Evolutionary conservation across 2,329 filamentous ascomycete genomes (phyloP).

Genomic region (Bipolaris sorokiniana): DNA sequence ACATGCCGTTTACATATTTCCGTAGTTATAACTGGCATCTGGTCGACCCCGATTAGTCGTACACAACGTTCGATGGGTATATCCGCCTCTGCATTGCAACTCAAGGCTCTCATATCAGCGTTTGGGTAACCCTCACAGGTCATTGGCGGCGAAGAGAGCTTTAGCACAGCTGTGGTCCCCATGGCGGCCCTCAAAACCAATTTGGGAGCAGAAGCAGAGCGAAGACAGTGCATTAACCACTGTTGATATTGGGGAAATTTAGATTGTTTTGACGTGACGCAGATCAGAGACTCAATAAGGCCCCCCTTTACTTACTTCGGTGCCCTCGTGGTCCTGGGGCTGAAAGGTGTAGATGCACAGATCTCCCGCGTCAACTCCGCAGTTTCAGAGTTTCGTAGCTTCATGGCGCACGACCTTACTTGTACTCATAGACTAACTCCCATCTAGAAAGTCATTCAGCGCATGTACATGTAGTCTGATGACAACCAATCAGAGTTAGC

Average conservation of each 20-base stretch:
- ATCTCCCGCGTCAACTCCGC: constrained; percentile 8
- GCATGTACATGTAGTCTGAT: not conserved
- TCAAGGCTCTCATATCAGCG: constrained; percentile 18
- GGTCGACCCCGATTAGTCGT: constrained; percentile 5
- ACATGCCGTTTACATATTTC: constrained; percentile 19
- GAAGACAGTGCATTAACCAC: not conserved
- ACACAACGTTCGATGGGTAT: constrained; percentile 23
- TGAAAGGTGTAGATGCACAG: constrained; percentile 8
- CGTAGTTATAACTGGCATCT: constrained; percentile 24
- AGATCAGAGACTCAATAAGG: not conserved
- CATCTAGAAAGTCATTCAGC: not conserved
- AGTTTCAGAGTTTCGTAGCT: not conserved
- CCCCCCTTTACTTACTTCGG: not conserved
- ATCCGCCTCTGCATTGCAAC: constrained; percentile 25
- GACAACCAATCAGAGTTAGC: not conserved
- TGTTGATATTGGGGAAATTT: not conserved
- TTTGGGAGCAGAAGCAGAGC: not conserved
- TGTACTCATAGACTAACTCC: not conserved
- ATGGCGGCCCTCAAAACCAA: not conserved
- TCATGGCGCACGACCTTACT: not conserved
- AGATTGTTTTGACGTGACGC: not conserved
- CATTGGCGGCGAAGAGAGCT: not conserved
- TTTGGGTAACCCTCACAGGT: constrained; percentile 1
- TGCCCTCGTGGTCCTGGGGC: not conserved
- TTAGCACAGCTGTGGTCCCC: constrained; percentile 9